phyloP scores from a whole-genome alignment of 106 monocot genomes.

The Allium fistulosum region DNA sequence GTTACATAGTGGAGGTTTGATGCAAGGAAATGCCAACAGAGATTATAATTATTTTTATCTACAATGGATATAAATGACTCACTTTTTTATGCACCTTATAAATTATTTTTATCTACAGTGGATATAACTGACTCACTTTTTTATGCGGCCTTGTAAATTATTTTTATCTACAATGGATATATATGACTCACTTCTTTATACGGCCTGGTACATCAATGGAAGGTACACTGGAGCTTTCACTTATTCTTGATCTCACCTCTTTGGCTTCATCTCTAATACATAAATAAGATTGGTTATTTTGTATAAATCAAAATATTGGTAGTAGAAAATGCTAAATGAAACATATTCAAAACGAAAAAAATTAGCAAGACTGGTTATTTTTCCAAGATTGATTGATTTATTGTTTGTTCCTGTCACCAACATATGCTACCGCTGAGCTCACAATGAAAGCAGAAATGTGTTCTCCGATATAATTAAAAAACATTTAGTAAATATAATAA shows the following conservation, averaged over 20 bases:
- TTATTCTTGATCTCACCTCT: slow-evolving; percentile 45
- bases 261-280: slow-evolving; percentile 72
- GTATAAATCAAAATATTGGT: neutral
- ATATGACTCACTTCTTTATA: slow-evolving; percentile 56
- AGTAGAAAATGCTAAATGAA: neutral
- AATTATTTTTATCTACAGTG: neutral
- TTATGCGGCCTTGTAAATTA: too few relatives aligned
- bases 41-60: neutral
- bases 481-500: too few relatives aligned
- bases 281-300: neutral
- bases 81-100: neutral
- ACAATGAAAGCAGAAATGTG: too few relatives aligned
- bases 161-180: too few relatives aligned
- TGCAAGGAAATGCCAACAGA: neutral
- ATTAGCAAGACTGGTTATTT: neutral
- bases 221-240: slow-evolving; percentile 12
- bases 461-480: too few relatives aligned
- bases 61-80: too few relatives aligned
- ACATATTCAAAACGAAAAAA: neutral
- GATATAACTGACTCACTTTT: neutral
- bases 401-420: too few relatives aligned
- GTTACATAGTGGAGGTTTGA: too few relatives aligned
- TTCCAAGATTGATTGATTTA: neutral
- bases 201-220: slow-evolving; percentile 28
- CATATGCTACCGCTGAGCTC: too few relatives aligned